These are phyloP conservation scores for Rhodotorula sp. DNA, from an alignment of 1,284 basidiomycete genomes.

Conservation along the genomic window DNA sequence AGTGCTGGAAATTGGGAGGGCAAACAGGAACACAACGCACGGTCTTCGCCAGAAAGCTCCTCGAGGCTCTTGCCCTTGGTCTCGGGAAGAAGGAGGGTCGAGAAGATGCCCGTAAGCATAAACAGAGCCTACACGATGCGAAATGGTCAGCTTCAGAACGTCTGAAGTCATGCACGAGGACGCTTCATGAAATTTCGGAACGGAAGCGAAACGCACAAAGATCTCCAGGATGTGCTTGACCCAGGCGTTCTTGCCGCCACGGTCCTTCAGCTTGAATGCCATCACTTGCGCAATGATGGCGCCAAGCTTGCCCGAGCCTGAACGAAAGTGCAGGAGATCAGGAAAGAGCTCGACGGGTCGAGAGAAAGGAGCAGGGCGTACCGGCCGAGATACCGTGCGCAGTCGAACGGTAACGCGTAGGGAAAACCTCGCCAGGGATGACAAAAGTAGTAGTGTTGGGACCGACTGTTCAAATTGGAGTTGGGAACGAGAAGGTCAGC, in stretches of 20 bases:
- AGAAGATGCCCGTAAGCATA: conserved; percentile 74
- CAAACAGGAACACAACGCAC: background rate
- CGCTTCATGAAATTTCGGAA: too few species aligned
- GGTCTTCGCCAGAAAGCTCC: conserved; percentile 52
- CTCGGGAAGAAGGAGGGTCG: conserved; percentile 73
- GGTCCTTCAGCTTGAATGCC: conserved; percentile 42
- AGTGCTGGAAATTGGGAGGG: background rate
- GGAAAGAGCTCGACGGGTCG: background rate
- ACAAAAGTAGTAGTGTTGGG: conserved; percentile 74
- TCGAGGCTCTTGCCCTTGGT: conserved; percentile 70
- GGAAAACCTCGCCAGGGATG: conserved; percentile 78
- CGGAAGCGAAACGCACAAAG: conserved; percentile 52
- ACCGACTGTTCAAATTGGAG: background rate
- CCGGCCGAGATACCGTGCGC: conserved; percentile 74
- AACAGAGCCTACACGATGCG: conserved; percentile 56
- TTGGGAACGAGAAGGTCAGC: too few species aligned
- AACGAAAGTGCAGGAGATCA: too few species aligned
- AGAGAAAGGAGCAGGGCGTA: conserved; percentile 56
- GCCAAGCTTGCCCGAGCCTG: conserved; percentile 62
- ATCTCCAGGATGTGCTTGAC: conserved; percentile 60
- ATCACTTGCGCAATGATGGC: conserved; percentile 75
- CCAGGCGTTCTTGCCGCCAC: conserved; percentile 35
- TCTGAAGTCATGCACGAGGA: too few species aligned
- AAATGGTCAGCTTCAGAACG: too few species aligned
- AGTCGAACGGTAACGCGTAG: conserved; percentile 67